Percentiles rank a stretch among this genome's conserved stretches.
Evolutionary conservation across 1,284 basidiomycete genomes (phyloP).

Genomic region (Cerioporus squamosus): DNA sequence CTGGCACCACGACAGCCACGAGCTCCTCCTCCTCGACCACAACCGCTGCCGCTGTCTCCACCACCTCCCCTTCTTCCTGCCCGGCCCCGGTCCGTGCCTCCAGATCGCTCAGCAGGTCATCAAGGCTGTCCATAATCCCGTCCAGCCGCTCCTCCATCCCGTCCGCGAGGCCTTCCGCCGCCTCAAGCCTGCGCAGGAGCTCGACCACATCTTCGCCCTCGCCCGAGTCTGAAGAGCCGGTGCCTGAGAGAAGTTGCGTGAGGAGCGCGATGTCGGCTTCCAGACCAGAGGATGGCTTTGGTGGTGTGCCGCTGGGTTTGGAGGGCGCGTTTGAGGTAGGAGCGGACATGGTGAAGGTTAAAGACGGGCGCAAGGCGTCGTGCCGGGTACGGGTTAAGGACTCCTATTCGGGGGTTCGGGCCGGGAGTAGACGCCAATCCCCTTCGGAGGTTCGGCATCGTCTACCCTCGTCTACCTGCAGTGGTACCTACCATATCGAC

Average conservation of each 20-base stretch:
- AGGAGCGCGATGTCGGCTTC: constrained; percentile 43
- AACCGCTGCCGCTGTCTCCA: neutral
- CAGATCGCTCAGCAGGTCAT: constrained; percentile 53
- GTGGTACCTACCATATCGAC: no score
- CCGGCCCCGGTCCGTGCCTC: constrained; percentile 28
- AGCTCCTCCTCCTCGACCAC: neutral
- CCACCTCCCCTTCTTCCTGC: neutral
- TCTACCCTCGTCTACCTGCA: no score
- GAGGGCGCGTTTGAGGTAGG: no score
- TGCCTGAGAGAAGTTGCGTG: constrained; percentile 40
- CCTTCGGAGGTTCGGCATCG: no score
- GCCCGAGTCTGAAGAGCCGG: constrained; percentile 25
- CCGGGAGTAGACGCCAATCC: no score
- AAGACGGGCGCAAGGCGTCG: no score
- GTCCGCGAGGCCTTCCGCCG: constrained; percentile 56
- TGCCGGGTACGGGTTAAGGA: no score
- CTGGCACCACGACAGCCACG: neutral
- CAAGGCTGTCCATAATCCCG: constrained; percentile 56
- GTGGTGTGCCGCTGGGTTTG: neutral
- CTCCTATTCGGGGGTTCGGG: no score
- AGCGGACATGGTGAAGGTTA: no score
- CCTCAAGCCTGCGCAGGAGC: constrained; percentile 54
- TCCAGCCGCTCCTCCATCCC: constrained; percentile 64
- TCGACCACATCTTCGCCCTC: constrained; percentile 39
- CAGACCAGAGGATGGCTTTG: neutral